Evolutionary conservation across 495 filamentous ascomycete genomes (phyloP), one percentile per base, ranked within the genome.

Genomic region (Hypoxylon subgilvum): DNA sequence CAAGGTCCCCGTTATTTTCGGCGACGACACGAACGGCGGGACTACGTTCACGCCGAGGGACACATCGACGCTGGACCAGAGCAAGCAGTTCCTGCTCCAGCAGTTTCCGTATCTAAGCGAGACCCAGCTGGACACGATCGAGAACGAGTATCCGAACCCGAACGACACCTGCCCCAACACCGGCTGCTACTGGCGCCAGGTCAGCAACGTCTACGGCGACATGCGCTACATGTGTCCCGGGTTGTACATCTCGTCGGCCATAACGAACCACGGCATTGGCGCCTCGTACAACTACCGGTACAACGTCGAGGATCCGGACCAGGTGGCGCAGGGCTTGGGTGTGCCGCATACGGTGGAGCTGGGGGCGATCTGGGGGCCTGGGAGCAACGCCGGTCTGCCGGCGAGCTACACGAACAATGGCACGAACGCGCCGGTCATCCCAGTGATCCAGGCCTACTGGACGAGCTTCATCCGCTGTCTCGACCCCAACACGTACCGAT

Each of bases 171-270:
- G 85, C 77, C 64, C 82, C 0, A 64, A 71, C 23, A 53, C 70
- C 1, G 78, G 78, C 1, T 67, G 72, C 14, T 86, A 82, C 71
- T 88, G 84, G 82, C 75, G 77, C 0, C 81, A 85, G n/a, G 74
- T 79, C 10, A 77, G 79, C 50, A 76, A 81, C 31, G 82, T 82
- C 2, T 92, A 90, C 63, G 87, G 87, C 17, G 85, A 91, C 59
- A 78, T 89, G 52, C 82, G 87, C n/a, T 91, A 91, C 71, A 86
- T 77, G 63, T 92, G 88, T 49, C 87, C 87, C 0, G 80, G 80
- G 1, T 74, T 88, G 16, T 83, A 76, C 65, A 70, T 86, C 69
- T 82, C 77, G 12, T 66, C 74, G 3, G 67, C 74, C 0, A 76
- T 80, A 56, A 67, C 65, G 1, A 34, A 61, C 5, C 66, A 74